Evolutionary conservation across 345 rosid genomes (phyloP).

Genomic region (Balakata baccata): DNA sequence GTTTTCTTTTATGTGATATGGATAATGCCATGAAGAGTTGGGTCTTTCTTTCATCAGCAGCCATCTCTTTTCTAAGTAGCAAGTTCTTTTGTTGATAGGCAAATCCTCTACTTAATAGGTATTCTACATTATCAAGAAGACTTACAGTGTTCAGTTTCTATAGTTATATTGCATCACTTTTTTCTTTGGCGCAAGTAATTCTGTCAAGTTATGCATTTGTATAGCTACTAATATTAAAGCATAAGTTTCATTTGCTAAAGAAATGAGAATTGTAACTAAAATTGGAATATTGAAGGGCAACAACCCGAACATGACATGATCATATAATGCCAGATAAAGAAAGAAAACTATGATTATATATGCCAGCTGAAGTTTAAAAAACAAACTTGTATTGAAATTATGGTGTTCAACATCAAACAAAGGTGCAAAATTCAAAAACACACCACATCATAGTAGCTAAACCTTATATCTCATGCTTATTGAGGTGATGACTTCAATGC

Average conservation of each 20-base stretch:
- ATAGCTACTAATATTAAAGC: no score
- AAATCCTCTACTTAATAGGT: neutral
- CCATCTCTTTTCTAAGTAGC: neutral
- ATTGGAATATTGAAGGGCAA: neutral
- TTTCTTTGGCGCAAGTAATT: no score
- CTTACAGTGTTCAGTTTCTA: no score
- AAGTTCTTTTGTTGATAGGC: neutral
- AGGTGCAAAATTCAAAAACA: neutral
- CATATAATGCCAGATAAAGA: neutral
- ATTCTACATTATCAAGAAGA: no score
- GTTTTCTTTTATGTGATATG: no score
- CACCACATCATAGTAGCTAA: neutral
- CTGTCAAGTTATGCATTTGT: no score
- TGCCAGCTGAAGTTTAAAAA: neutral
- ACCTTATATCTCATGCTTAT: neutral
- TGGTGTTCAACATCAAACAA: neutral
- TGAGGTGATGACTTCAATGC: constrained; percentile 5
- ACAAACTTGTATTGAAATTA: neutral
- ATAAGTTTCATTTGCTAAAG: no score
- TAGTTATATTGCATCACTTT: no score
- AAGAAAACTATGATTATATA: no score
- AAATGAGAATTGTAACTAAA: neutral
- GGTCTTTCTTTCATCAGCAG: neutral
- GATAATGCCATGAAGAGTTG: neutral
- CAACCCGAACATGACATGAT: neutral